Evolutionary conservation across 345 rosid genomes (phyloP).

Genomic region (Eucalyptus viminalis): DNA sequence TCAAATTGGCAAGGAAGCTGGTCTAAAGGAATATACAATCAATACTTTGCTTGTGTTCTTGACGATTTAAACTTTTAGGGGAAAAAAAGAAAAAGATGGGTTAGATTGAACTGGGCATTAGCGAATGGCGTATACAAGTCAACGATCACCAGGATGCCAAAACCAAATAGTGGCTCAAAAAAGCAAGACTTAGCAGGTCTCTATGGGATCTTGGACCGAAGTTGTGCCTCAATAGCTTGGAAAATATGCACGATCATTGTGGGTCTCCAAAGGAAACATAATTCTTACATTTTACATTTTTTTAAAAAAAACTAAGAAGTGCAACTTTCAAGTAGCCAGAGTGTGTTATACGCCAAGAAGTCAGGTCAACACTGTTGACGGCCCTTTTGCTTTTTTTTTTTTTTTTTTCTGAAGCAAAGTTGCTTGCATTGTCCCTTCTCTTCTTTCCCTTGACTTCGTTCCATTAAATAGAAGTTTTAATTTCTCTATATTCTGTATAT

Average conservation of each 20-base stretch:
- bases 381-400: neutral
- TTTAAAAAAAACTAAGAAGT: neutral
- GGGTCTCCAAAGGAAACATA: neutral
- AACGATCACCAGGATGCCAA: neutral
- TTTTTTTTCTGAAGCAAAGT: neutral
- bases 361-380: neutral
- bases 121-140: neutral
- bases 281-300: neutral
- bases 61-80: neutral
- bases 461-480: neutral
- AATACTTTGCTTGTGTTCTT: neutral
- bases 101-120: neutral
- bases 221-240: neutral
- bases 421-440: neutral
- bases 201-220: neutral
- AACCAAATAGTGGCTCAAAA: neutral
- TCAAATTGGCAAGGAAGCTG: neutral
- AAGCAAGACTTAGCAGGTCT: neutral
- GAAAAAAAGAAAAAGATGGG: neutral
- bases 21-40: neutral
- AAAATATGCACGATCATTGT: neutral
- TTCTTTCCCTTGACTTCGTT: neutral
- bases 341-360: neutral
- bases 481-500: neutral
- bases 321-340: neutral